A percentile compares a stretch with the other conserved stretches of the same genome.
Conservation (phyloP, 768 basidiomycete genomes). For the Leucocoprinus leucothites region DNA sequence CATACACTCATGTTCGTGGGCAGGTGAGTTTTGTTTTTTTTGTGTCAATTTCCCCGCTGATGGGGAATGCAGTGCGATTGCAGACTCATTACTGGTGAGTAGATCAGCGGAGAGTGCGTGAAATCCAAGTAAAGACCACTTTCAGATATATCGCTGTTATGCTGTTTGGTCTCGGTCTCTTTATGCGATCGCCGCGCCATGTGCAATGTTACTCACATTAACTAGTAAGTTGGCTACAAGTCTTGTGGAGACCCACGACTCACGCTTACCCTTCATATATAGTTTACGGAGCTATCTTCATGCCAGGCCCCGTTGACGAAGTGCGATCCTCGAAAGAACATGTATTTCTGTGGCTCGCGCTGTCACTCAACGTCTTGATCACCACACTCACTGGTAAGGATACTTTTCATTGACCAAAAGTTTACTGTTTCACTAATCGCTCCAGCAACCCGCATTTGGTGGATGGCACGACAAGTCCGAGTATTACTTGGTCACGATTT, state of each 20-base stretch:
- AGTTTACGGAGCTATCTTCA: no score
- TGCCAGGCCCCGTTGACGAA: no score
- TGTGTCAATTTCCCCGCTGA: background rate
- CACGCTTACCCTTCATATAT: background rate
- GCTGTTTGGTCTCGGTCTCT: conserved; percentile 33
- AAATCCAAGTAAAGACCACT: background rate
- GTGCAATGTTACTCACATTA: conserved; percentile 28
- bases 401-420: background rate
- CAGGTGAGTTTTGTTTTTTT: conserved; percentile 24
- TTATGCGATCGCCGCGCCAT: conserved; percentile 24
- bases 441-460: conserved; percentile 34
- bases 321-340: conserved; percentile 16
- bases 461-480: conserved; percentile 24
- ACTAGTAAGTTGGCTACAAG: conserved; percentile 20
- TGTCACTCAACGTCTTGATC: conserved; percentile 32
- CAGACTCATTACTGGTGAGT: conserved; percentile 14
- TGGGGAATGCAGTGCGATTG: conserved; percentile 6
- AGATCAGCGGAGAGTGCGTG: background rate
- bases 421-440: no score
- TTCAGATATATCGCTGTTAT: conserved; percentile 32
- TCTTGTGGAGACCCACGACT: no score
- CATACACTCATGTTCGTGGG: conserved; percentile 35
- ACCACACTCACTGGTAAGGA: conserved; percentile 30
- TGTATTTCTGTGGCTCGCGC: conserved; percentile 30
- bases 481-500: conserved; percentile 25